These are phyloP conservation scores for Fusarium sp. DNA, from an alignment of 2,329 filamentous ascomycete species.

Conservation along the genomic window DNA sequence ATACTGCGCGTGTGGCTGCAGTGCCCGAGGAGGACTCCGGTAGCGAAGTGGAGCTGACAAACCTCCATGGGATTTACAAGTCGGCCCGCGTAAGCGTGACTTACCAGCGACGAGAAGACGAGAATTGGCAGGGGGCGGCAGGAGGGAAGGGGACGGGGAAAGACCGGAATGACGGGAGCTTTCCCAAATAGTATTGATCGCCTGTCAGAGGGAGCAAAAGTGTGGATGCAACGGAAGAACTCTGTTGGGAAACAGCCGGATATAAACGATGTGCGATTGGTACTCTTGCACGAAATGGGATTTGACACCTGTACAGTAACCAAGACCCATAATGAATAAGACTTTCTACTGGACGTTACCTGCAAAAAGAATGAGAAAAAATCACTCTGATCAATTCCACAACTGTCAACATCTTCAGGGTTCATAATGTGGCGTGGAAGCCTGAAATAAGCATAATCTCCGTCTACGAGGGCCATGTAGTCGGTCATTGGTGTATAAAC, in stretches of 20 bases:
- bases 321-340: neutral
- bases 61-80: slow-evolving; percentile 40
- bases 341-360: neutral
- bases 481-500: slow-evolving; percentile 23
- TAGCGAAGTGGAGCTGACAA: slow-evolving; percentile 41
- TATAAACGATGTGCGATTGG: neutral
- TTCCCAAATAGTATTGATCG: neutral
- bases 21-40: slow-evolving; percentile 34
- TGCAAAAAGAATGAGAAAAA: neutral
- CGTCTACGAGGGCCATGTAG: neutral
- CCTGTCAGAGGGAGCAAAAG: neutral
- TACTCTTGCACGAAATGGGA: neutral
- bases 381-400: neutral
- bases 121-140: neutral
- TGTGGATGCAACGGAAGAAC: neutral
- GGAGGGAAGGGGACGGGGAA: neutral
- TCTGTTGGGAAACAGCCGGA: neutral
- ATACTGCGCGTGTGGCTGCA: slow-evolving; percentile 23
- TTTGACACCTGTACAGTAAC: neutral
- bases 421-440: neutral
- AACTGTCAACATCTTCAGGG: neutral
- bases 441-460: neutral
- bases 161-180: neutral
- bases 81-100: slow-evolving; percentile 40
- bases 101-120: slow-evolving; percentile 24